Evolutionary conservation across 129 eudicot species (phyloP), one percentile per base, ranked within the genome.

Genomic region (Lonicera japonica): DNA sequence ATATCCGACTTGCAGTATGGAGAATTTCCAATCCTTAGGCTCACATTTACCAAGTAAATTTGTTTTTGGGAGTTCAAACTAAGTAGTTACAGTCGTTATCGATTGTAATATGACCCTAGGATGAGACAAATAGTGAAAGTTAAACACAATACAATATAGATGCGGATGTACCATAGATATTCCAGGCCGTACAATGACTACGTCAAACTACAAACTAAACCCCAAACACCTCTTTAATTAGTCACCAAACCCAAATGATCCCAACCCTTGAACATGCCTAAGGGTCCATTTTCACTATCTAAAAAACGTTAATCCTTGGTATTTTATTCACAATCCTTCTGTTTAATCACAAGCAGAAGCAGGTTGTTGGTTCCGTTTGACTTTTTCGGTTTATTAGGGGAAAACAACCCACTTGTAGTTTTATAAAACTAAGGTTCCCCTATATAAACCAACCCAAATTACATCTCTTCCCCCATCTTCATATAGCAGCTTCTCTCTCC

Each of bases 181-280:
- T 54, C 58, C 58, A 21, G 20, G 24, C 58, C 25, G 20, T 54
- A 11, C 21, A 19, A 2, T 16, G 36, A 43, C 52, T 24, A 54
- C 63, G 54, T 56, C 51, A 22, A 63, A 21, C 29, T 41, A 25
- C 19, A 48, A 72, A 54, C 53, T 39, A 60, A 23, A 54, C 29
- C 40, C 62, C 67, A 65, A 40, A 22, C 46, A 52, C 63, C 23
- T 10, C 50, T 25, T 9, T 24, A 7, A 43, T 14, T 43, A 43
- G 50, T 43, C 14, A 43, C 18, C 1, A 2, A 38, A 1, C n/a
- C 38, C 48, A 19, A 43, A 15, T 15, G 63, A 34, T 58, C 64
- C 54, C 19, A 75, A 20, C 86, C 75, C 67, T 75, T 75, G 68
- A 75, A 61, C 75, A 69, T 65, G 54, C 56, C 58, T 72, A 60